Percentiles rank a stretch among this genome's conserved stretches.
Conservation (phyloP, 257 asterid genomes). For the Penstemon newberryi region DNA sequence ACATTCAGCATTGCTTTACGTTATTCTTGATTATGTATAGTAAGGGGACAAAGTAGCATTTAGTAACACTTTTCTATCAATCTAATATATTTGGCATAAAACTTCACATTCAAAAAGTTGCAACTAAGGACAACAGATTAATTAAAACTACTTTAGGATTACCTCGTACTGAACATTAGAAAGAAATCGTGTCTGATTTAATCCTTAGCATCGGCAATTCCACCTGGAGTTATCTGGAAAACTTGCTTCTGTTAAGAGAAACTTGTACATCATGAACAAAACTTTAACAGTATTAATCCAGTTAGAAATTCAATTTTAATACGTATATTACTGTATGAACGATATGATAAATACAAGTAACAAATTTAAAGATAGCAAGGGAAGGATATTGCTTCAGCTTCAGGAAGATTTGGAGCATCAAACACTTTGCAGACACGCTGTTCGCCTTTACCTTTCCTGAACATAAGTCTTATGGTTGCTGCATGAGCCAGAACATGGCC, state of each 20-base stretch:
- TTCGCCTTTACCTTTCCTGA: constrained; percentile 99
- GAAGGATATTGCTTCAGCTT: constrained; percentile 98
- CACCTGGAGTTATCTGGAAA: constrained; percentile 95
- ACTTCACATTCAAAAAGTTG: background rate
- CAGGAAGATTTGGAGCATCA: constrained; percentile 99
- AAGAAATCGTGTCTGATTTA: constrained; percentile 29
- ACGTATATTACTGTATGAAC: background rate
- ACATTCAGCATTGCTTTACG: background rate
- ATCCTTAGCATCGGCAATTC: constrained; percentile 96
- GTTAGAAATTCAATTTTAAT: background rate
- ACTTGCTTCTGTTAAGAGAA: constrained; percentile 61
- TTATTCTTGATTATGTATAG: background rate
- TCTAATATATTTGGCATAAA: background rate
- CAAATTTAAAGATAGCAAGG: background rate
- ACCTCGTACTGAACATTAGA: background rate
- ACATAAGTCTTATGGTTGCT: constrained; percentile 92
- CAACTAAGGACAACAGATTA: background rate
- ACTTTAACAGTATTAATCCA: background rate
- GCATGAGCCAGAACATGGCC: constrained; percentile 99
- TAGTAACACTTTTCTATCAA: background rate
- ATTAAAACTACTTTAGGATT: background rate
- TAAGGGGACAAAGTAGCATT: background rate
- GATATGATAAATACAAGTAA: constrained; percentile 18
- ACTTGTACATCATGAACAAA: background rate
- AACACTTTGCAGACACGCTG: constrained; percentile 99